Evolutionary conservation across 768 basidiomycete species (phyloP).

Genomic region (Phaeotremella fagi): DNA sequence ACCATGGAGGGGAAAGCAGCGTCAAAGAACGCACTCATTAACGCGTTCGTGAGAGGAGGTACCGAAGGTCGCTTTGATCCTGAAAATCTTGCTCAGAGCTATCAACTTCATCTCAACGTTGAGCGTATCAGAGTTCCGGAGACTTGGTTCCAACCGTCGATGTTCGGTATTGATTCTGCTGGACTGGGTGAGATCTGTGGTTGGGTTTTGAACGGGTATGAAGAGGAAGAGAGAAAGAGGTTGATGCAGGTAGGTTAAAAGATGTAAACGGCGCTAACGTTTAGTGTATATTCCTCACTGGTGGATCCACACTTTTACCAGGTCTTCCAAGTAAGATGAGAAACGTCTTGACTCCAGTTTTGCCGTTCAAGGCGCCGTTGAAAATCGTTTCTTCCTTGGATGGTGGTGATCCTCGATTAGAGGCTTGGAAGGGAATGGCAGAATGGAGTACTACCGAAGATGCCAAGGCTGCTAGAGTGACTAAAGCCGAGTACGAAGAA

Average conservation of each 20-base stretch:
- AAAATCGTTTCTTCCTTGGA: slow-evolving; percentile 56
- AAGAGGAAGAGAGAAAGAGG: slow-evolving; percentile 61
- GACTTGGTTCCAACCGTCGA: slow-evolving; percentile 84
- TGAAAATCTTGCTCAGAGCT: slow-evolving; percentile 35
- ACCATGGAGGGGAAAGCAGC: slow-evolving; percentile 74
- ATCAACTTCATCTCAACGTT: slow-evolving; percentile 80
- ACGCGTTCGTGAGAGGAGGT: slow-evolving; percentile 61
- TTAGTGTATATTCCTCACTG: slow-evolving; percentile 87
- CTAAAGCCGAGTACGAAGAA: slow-evolving; percentile 80
- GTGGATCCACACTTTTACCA: slow-evolving; percentile 69
- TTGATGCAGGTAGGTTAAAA: slow-evolving; percentile 65
- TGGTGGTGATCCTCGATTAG: slow-evolving; percentile 58
- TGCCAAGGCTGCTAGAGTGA: slow-evolving; percentile 58
- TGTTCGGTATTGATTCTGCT: slow-evolving; percentile 91
- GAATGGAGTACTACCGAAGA: slow-evolving; percentile 51
- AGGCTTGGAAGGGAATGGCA: slow-evolving; percentile 94
- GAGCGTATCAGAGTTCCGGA: slow-evolving; percentile 90
- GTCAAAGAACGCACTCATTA: slow-evolving; percentile 75
- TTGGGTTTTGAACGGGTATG: slow-evolving; percentile 70
- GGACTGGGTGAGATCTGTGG: slow-evolving; percentile 90
- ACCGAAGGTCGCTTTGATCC: slow-evolving; percentile 60
- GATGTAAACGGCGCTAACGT: not conserved
- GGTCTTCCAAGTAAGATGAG: slow-evolving; percentile 65
- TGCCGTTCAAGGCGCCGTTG: slow-evolving; percentile 76
- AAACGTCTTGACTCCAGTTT: slow-evolving; percentile 71